Conservation (phyloP, 1,284 basidiomycete genomes). For the Mycena sp. region DNA sequence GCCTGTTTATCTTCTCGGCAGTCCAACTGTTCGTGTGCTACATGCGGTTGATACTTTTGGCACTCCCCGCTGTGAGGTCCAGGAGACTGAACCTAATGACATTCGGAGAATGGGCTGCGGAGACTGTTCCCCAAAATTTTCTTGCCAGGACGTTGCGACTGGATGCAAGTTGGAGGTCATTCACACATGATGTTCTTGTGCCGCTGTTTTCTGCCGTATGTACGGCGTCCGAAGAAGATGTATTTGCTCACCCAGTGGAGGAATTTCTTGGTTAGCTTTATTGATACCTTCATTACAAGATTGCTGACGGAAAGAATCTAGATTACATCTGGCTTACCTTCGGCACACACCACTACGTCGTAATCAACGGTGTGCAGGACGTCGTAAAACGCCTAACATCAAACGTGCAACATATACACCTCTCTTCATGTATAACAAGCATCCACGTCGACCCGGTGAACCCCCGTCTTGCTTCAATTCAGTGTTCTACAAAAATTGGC, state of each 20-base stretch:
- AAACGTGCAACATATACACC: conserved; percentile 59
- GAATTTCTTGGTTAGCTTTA: conserved; percentile 63
- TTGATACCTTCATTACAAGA: neutral
- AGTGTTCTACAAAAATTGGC: conserved; percentile 44
- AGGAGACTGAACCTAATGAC: conserved; percentile 44
- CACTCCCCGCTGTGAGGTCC: conserved; percentile 56
- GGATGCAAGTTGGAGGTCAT: conserved; percentile 61
- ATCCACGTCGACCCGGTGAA: conserved; percentile 49
- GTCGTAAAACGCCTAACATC: conserved; percentile 58
- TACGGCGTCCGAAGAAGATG: conserved; percentile 61
- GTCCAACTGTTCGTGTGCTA: conserved; percentile 61
- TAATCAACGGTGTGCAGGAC: conserved; percentile 61
- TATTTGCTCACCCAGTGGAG: conserved; percentile 64
- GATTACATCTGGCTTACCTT: conserved; percentile 73
- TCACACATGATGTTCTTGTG: conserved; percentile 62
- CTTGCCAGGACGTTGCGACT: conserved; percentile 51
- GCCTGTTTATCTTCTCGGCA: conserved; percentile 28
- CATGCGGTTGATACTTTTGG: conserved; percentile 60
- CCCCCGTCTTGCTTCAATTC: conserved; percentile 46
- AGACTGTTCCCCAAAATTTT: conserved; percentile 49
- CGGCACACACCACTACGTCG: conserved; percentile 69
- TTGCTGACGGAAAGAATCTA: conserved; percentile 36
- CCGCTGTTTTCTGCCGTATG: conserved; percentile 80
- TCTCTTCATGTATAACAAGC: conserved; percentile 58
- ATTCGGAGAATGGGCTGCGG: conserved; percentile 58